A percentile compares a stretch with the other conserved stretches of the same genome.
Evolutionary conservation across 768 basidiomycete species (phyloP).

Genomic region (Amanita brunnescens): DNA sequence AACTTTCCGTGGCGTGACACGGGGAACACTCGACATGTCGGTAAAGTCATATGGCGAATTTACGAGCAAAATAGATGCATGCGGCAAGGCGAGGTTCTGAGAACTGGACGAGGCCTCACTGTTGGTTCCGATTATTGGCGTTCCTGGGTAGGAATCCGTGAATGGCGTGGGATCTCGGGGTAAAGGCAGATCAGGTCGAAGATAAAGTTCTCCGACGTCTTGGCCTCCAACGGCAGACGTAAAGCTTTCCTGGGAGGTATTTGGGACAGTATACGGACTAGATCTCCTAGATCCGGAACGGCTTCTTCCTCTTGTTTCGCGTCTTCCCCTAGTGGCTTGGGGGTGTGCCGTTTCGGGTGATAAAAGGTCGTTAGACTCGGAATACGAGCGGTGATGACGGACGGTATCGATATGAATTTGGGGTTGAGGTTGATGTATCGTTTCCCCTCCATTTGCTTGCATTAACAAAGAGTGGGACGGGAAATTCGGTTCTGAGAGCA

Average conservation of each 20-base stretch:
- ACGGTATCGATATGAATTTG: background rate
- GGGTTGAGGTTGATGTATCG: background rate
- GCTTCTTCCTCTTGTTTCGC: background rate
- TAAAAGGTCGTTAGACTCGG: slow-evolving; percentile 1
- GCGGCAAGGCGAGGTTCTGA: background rate
- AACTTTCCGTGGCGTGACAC: background rate
- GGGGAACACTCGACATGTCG: background rate
- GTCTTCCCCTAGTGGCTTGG: background rate
- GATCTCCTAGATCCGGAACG: slow-evolving; percentile 5
- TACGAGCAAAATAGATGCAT: slow-evolving; percentile 1
- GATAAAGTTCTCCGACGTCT: background rate
- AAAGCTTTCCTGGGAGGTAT: background rate
- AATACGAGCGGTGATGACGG: background rate
- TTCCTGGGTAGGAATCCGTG: background rate
- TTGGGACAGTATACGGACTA: background rate
- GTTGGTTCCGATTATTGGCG: background rate
- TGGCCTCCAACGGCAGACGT: background rate
- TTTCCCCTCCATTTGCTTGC: background rate
- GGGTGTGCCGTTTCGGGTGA: slow-evolving; percentile 2
- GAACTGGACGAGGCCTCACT: background rate
- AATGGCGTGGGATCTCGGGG: background rate
- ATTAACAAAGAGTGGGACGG: background rate
- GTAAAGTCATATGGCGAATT: background rate
- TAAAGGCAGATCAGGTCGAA: background rate
- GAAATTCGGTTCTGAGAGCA: slow-evolving; percentile 4